phyloP scores from a whole-genome alignment of 2,329 filamentous ascomycete species.

The Lecanicillium sp. region DNA sequence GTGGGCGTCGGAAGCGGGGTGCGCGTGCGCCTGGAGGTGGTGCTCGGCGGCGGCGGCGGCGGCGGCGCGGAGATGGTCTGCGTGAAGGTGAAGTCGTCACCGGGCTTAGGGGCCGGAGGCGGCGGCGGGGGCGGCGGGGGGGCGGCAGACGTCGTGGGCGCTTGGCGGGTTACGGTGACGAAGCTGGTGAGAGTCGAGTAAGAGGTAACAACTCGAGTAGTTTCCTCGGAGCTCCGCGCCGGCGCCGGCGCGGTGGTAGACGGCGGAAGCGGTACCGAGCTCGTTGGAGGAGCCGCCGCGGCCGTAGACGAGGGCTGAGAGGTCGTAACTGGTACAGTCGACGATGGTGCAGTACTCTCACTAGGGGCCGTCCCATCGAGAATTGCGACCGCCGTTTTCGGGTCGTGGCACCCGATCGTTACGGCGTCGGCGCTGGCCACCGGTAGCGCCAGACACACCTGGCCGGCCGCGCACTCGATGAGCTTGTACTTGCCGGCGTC shows the following conservation, averaged over 20 bases:
- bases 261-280: too few relatives aligned
- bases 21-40: too few relatives aligned
- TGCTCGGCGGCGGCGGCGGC: neutral
- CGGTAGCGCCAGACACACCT: slow-evolving; percentile 48
- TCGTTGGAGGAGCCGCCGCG: too few relatives aligned
- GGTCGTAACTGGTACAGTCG: neutral
- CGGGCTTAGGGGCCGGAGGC: neutral
- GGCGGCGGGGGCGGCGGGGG: neutral
- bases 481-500: slow-evolving; percentile 36
- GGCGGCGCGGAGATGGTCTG: neutral
- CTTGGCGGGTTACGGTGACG: neutral
- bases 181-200: neutral
- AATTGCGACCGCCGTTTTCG: slow-evolving; percentile 33
- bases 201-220: neutral
- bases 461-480: slow-evolving; percentile 27
- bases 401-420: slow-evolving; percentile 41
- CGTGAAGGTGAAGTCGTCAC: neutral
- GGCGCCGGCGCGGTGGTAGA: neutral
- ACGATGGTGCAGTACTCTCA: neutral
- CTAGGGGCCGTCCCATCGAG: slow-evolving; percentile 28
- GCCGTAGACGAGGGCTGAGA: too few relatives aligned
- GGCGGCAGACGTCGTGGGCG: neutral
- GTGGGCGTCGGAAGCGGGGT: neutral
- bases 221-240: neutral
- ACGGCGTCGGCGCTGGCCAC: slow-evolving; percentile 44